Evolutionary conservation across 345 rosid genomes (phyloP), one percentile per base, ranked within the genome.

Genomic region (Camelina hispida): DNA sequence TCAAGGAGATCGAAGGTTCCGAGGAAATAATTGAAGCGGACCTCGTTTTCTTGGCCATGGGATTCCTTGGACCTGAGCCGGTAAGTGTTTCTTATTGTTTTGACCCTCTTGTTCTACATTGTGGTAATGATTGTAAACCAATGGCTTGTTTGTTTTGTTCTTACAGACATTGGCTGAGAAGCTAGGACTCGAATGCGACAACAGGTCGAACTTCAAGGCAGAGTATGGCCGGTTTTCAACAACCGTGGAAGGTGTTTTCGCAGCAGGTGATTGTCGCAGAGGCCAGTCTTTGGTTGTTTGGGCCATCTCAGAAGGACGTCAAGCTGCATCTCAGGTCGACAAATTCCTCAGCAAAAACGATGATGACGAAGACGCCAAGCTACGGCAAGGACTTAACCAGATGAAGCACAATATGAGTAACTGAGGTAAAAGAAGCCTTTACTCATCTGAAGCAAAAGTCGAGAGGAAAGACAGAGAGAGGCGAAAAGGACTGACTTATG

Each of bases 261-360:
- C 98, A 15, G 99, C 99, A 3, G 99, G 98, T 62, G 99, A 96
- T 73, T 96, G 99, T 75, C 78, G 99, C 37, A 87, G 99, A 0
- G 99, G 98, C 15, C 99, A 96, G 81, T 93, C 99, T 28, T 83
- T 96, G 25, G 99, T 96, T 59, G 99, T 96, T 0, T 96, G 99
- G 99, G 99, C 99, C 17, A 93, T 96, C 74, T 87, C 98, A 11
- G 99, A 96, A 83, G 98, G 98, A 60, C 87, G 98, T 38, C 99
- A 93, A 84, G 87, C 98, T 3, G 99, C 99, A 46, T 79, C 92
- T 8, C 93, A 93, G 75, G 99, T 96, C 0, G 96, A 96, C 72
- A 86, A 80, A 16, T 93, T 71, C 80, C 87, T 96, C 8, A 57
- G 68, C 30, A 58, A 46, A 46, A 72, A 79, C 10, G 90, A 87